Percentiles rank a stretch among this genome's conserved stretches.
These are phyloP conservation scores for Musa itinerans DNA, from an alignment of 176 grass and related monocot species.

Conservation along the genomic window DNA sequence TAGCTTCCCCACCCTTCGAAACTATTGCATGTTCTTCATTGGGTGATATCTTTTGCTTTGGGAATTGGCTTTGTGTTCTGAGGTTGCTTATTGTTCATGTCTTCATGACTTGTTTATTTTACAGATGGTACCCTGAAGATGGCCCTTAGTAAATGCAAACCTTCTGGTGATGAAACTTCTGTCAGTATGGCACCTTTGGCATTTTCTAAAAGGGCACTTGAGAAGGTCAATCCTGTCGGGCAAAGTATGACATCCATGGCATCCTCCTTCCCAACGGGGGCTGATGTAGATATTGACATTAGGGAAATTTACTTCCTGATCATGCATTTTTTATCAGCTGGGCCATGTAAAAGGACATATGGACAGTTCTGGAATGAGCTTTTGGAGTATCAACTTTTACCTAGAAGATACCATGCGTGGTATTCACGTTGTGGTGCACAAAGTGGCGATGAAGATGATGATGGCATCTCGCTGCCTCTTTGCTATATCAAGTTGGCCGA, in stretches of 20 bases:
- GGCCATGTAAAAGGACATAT: conserved; percentile 73
- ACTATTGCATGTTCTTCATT: too few species aligned
- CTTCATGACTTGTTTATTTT: conserved; percentile 26
- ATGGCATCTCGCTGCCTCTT: conserved; percentile 86
- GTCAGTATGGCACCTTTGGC: conserved; percentile 46
- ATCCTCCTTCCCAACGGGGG: conserved; percentile 29
- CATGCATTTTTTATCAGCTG: conserved; percentile 87
- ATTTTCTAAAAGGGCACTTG: conserved; percentile 47
- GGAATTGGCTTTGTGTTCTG: background rate
- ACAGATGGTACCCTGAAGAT: conserved; percentile 34
- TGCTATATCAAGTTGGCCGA: conserved; percentile 71
- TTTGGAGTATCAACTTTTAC: conserved; percentile 68
- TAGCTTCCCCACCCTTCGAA: too few species aligned
- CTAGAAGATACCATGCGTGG: conserved; percentile 99
- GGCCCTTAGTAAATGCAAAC: conserved; percentile 63
- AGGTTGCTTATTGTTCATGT: conserved; percentile 13
- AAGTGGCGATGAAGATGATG: conserved; percentile 81
- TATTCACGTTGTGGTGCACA: conserved; percentile 57
- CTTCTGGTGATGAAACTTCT: conserved; percentile 33
- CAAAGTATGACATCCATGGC: conserved; percentile 35
- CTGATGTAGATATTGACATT: conserved; percentile 69
- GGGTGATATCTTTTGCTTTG: too few species aligned
- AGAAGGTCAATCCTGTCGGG: conserved; percentile 40
- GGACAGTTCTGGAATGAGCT: conserved; percentile 76
- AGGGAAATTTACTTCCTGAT: conserved; percentile 94